Evolutionary conservation across 208 protist genomes (phyloP).

Genomic region (Leptomonas pyrrhocoris): DNA sequence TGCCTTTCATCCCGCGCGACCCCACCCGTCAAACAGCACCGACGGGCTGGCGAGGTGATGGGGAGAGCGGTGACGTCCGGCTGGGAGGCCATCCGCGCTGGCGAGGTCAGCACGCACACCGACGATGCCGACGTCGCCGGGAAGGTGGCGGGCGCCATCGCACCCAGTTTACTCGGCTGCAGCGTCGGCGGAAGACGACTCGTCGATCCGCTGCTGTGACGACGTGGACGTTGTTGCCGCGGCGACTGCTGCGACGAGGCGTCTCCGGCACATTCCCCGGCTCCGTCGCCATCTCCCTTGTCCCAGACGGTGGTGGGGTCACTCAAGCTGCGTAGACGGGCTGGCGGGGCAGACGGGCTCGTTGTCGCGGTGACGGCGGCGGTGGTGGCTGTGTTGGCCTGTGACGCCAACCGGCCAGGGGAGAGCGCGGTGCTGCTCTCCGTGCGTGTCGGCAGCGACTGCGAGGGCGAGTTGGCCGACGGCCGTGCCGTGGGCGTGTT

Average conservation of each 20-base stretch:
- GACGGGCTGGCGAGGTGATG: slow-evolving; percentile 27
- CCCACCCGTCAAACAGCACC: slow-evolving; percentile 15
- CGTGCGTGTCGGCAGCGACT: background rate
- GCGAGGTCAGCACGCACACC: slow-evolving; percentile 21
- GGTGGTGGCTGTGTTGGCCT: background rate
- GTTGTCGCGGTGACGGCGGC: background rate
- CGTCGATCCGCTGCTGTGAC: background rate
- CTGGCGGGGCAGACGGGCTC: background rate
- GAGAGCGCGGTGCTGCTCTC: background rate
- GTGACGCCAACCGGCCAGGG: background rate
- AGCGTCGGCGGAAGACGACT: slow-evolving; percentile 23
- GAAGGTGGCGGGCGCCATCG: slow-evolving; percentile 1
- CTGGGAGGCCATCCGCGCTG: slow-evolving; percentile 22
- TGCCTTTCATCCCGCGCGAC: background rate
- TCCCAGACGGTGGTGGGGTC: background rate
- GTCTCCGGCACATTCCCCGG: background rate
- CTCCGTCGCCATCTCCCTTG: background rate
- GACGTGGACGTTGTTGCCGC: background rate
- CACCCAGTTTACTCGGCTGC: slow-evolving; percentile 21
- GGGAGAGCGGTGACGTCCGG: slow-evolving; percentile 14
- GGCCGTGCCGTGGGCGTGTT: slow-evolving; percentile 17
- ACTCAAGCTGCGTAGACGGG: background rate
- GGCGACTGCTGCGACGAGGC: background rate
- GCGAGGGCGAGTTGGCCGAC: background rate
- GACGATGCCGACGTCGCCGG: slow-evolving; percentile 14